Evolutionary conservation across 2,329 filamentous ascomycete species (phyloP).

Genomic region (Fonsecaea erecta): DNA sequence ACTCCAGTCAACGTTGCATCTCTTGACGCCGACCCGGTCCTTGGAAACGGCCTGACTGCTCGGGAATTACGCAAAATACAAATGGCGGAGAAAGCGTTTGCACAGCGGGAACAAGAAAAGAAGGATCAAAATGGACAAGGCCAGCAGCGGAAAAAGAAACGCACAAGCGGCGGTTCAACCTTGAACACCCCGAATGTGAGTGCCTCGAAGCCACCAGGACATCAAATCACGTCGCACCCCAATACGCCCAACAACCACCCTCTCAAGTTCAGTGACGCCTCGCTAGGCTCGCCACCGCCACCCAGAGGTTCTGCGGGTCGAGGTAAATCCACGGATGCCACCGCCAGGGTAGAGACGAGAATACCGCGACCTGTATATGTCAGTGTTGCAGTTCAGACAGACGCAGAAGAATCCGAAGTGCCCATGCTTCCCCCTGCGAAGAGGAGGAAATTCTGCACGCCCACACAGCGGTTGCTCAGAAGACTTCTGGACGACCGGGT

Average conservation of each 20-base stretch:
- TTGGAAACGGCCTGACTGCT: constrained; percentile 61
- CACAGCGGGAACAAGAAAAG: constrained; percentile 64
- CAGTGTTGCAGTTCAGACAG: constrained; percentile 49
- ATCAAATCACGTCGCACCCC: constrained; percentile 24
- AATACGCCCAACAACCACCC: constrained; percentile 24
- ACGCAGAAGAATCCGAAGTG: constrained; percentile 48
- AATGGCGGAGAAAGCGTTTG: constrained; percentile 66
- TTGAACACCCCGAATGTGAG: constrained; percentile 56
- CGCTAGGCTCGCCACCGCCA: constrained; percentile 45
- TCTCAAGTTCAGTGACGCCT: constrained; percentile 16
- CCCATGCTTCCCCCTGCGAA: constrained; percentile 39
- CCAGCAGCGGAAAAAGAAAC: constrained; percentile 61
- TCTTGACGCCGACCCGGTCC: constrained; percentile 44
- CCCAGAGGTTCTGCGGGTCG: constrained; percentile 35
- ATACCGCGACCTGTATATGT: constrained; percentile 46
- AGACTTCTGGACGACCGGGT: constrained; percentile 49
- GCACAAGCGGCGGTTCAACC: constrained; percentile 59
- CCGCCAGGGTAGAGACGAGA: constrained; percentile 41
- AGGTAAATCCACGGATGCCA: constrained; percentile 39
- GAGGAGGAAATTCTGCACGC: constrained; percentile 45
- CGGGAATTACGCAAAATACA: constrained; percentile 67
- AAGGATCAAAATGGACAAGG: constrained; percentile 44
- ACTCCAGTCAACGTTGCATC: constrained; percentile 61
- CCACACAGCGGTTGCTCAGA: constrained; percentile 50
- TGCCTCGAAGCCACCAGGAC: constrained; percentile 33